Percentiles rank a stretch among this genome's conserved stretches.
Evolutionary conservation across 768 basidiomycete genomes (phyloP).

Genomic region (Mycena rebaudengoi): DNA sequence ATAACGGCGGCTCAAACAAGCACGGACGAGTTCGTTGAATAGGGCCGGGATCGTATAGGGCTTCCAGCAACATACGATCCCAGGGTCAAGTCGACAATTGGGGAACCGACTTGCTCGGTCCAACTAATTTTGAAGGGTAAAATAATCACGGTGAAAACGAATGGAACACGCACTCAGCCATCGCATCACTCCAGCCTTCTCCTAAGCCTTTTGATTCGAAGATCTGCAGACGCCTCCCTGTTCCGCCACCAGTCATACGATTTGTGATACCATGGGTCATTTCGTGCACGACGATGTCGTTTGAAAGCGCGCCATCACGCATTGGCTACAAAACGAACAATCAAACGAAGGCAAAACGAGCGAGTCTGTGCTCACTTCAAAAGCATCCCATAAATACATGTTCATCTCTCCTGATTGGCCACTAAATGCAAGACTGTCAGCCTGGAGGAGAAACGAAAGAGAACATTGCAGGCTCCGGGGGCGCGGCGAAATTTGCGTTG

Average conservation of each 20-base stretch:
- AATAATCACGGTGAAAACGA: constrained; percentile 41
- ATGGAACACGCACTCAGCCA: constrained; percentile 13
- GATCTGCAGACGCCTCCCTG: constrained; percentile 55
- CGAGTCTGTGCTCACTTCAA: constrained; percentile 30
- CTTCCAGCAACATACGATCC: constrained; percentile 48
- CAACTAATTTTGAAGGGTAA: constrained; percentile 10
- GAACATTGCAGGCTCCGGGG: constrained; percentile 47
- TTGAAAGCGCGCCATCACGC: constrained; percentile 62
- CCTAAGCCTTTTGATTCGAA: constrained; percentile 62
- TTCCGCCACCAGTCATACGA: constrained; percentile 32
- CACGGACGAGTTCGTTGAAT: constrained; percentile 50
- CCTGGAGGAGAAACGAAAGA: neutral
- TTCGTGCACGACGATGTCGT: constrained; percentile 41
- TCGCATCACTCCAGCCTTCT: constrained; percentile 57
- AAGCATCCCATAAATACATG: constrained; percentile 36
- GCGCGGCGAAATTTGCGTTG: constrained; percentile 55
- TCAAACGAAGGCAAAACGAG: constrained; percentile 11
- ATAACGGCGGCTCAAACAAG: too few relatives aligned
- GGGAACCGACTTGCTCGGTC: constrained; percentile 35
- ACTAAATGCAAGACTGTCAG: constrained; percentile 16
- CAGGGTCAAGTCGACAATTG: constrained; percentile 26
- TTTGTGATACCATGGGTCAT: constrained; percentile 1
- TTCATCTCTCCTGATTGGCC: constrained; percentile 50
- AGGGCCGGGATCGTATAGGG: constrained; percentile 52
- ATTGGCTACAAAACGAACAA: constrained; percentile 37